Evolutionary conservation across 2,329 filamentous ascomycete species (phyloP).

Genomic region (Colletotrichum phormii): DNA sequence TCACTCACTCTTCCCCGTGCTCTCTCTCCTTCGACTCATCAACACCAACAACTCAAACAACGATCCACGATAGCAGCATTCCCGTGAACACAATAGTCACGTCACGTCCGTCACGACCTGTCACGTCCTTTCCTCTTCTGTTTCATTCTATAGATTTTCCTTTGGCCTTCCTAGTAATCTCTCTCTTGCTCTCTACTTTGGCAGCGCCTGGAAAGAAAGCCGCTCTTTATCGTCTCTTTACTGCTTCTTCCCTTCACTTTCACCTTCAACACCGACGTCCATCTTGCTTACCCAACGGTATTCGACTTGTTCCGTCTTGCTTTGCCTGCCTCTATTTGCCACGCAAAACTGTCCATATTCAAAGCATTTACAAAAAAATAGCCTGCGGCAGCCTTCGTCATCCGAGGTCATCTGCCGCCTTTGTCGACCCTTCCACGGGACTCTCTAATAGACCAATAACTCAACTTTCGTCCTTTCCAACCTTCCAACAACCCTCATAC

Average conservation of each 20-base stretch:
- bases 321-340: background rate
- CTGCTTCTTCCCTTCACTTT: conserved; percentile 32
- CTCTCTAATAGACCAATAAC: conserved; percentile 26
- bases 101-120: conserved; percentile 33
- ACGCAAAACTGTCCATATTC: conserved; percentile 15
- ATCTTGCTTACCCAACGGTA: conserved; percentile 2
- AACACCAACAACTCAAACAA: conserved; percentile 33
- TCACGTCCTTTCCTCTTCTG: conserved; percentile 32
- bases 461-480: background rate
- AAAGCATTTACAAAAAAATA: conserved; percentile 12
- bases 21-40: conserved; percentile 34
- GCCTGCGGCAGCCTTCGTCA: conserved; percentile 21
- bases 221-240: conserved; percentile 29
- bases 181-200: conserved; percentile 28
- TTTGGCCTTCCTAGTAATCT: conserved; percentile 23
- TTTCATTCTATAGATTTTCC: conserved; percentile 34
- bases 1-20: conserved; percentile 31
- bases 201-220: conserved; percentile 34
- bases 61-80: conserved; percentile 28
- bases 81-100: conserved; percentile 36
- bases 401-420: conserved; percentile 26
- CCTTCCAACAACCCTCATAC: conserved; percentile 6
- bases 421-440: background rate
- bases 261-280: conserved; percentile 26
- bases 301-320: background rate